Base-by-base conservation (phyloP, 805 yeast species). In the Schizosaccharomyces japonicus region DNA sequence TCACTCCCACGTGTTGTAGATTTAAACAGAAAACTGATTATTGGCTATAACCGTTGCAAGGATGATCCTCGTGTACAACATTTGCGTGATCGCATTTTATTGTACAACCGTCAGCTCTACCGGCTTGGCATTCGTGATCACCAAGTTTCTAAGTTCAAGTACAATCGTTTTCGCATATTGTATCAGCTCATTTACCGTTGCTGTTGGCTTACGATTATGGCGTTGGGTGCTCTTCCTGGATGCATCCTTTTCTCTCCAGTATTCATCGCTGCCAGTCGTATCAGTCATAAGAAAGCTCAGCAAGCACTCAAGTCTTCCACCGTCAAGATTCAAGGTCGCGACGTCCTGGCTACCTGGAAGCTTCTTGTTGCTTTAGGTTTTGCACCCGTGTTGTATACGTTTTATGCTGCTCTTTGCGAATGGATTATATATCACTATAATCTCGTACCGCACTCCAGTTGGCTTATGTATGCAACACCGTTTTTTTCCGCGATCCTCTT, bases 281-380 rank as follows among this genome's bases (percentile, higher is more conserved):
- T 82, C 47, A 80, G 95, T 7, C 70, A 67, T 40, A 67, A 68
- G 50, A 84, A 85, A 61, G 83, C 87, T 29, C 66, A 63, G 49
- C 70, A 73, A 44, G 98, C 96, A 0, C 67, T 90, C 51, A 85
- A 84, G 8, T 77, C 71, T 5, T 84, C 95, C 0, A 71, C 84
- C 0, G 98, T 90, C 21, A 90, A 90, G 60, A 77, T 90, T 51
- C 76, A 76, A 57, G 98, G 94, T 15, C 78, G 76, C 49, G 98
- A 90, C 61, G 95, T 90, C 25, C 72, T 90, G 50, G 96, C 96
- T 1, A 85, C 96, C 1, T 90, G 98, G 98, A 90, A 90, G 62
- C 78, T 90, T 44, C 66, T 90, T 52, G 83, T 87, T 34, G 76
- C 85, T 30, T 71, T 90, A 72, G 92, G 87, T 4, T 64, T 82